Evolutionary conservation across 305 asterid species (phyloP).

Genomic region (Nicotiana rustica): DNA sequence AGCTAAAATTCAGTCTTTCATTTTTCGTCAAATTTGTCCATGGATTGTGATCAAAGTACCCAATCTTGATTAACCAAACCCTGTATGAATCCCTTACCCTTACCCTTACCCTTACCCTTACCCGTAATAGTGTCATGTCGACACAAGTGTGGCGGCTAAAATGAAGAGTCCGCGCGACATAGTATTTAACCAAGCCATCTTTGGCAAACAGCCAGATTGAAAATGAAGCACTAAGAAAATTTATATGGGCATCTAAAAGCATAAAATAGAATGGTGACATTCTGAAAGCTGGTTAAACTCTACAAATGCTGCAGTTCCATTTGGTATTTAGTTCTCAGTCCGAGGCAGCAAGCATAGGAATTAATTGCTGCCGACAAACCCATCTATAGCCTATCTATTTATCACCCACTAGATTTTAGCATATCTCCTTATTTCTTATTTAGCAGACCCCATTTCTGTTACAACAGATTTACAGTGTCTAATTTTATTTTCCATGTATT

Average conservation of each 20-base stretch:
- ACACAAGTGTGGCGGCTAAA: no score
- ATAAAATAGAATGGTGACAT: constrained; percentile 6
- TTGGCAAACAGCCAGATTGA: neutral
- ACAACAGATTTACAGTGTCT: neutral
- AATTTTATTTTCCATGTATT: constrained; percentile 8
- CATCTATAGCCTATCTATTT: constrained; percentile 24
- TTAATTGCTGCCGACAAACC: neutral
- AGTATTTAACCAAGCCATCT: neutral
- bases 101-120: no score
- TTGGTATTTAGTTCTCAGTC: constrained; percentile 29
- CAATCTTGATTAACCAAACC: no score
- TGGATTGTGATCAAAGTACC: no score
- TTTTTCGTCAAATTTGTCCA: no score
- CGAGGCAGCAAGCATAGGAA: neutral
- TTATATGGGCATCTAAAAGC: constrained; percentile 10
- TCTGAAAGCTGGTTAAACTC: constrained; percentile 31
- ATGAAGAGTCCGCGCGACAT: no score
- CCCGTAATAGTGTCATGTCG: no score
- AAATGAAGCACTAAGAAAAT: constrained; percentile 7
- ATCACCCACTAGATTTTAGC: constrained; percentile 17
- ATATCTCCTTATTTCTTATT: neutral
- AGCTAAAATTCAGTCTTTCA: no score
- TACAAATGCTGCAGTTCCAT: neutral
- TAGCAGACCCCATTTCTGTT: neutral
- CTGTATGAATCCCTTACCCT: no score